These are phyloP conservation scores for Paracorniculantispora psalliotae DNA, from an alignment of 2,329 filamentous ascomycete species.

Conservation along the genomic window DNA sequence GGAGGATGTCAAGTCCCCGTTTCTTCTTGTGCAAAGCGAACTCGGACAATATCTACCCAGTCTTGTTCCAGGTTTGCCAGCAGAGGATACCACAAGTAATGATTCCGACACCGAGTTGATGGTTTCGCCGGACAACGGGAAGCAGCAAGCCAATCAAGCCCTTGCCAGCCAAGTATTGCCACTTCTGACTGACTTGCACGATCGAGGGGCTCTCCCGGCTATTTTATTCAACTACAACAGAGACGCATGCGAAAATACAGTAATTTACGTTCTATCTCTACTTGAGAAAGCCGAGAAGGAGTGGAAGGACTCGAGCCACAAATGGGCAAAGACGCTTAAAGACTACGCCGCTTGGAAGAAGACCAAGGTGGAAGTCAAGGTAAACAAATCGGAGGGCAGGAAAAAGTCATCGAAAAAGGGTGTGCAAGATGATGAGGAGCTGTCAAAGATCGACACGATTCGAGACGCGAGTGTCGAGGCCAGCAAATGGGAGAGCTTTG, in stretches of 20 bases:
- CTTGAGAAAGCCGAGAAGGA: constrained; percentile 33
- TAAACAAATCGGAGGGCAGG: constrained; percentile 23
- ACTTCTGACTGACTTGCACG: constrained; percentile 55
- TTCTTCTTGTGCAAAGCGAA: constrained; percentile 40
- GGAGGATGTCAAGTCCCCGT: constrained; percentile 40
- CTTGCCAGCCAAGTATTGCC: constrained; percentile 34
- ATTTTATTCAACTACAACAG: constrained; percentile 77
- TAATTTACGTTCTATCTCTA: constrained; percentile 44
- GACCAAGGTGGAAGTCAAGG: constrained; percentile 37
- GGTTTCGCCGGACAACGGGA: neutral
- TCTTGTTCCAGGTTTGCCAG: too few species aligned
- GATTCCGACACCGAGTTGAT: neutral
- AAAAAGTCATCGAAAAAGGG: constrained; percentile 31
- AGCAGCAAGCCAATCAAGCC: too few species aligned
- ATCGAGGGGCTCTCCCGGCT: constrained; percentile 62
- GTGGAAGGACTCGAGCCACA: constrained; percentile 52
- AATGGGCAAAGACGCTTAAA: constrained; percentile 57
- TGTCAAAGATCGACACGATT: constrained; percentile 52
- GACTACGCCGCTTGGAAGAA: constrained; percentile 54
- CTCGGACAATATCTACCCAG: too few species aligned
- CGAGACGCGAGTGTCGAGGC: constrained; percentile 53
- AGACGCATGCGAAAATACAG: constrained; percentile 56
- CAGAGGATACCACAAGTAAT: neutral
- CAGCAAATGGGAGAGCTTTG: constrained; percentile 58
- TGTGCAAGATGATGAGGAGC: constrained; percentile 33